Conservation (phyloP, 2,329 filamentous ascomycete genomes). For the Colletotrichum paranaense region DNA sequence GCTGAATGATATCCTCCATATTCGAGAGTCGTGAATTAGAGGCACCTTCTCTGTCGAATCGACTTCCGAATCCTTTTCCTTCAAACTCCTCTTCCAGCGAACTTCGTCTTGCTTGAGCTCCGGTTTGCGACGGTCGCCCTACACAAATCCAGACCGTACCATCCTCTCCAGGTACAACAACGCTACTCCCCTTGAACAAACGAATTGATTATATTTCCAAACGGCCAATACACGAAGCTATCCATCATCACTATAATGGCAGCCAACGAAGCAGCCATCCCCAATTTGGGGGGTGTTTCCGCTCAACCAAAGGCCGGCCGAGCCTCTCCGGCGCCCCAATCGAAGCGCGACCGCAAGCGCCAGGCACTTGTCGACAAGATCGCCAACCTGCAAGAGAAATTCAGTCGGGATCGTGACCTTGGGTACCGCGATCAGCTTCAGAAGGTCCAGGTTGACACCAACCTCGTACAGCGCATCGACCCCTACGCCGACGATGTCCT, state of each 20-base stretch:
- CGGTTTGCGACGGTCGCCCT: slow-evolving; percentile 23
- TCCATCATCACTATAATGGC: slow-evolving; percentile 46
- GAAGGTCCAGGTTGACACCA: slow-evolving; percentile 92
- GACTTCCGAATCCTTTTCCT: background rate
- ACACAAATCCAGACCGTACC: slow-evolving; percentile 8
- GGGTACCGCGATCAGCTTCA: slow-evolving; percentile 91
- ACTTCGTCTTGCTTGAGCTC: background rate
- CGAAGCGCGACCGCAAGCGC: slow-evolving; percentile 91
- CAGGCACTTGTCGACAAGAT: slow-evolving; percentile 85
- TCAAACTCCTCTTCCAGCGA: background rate
- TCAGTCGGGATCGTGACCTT: slow-evolving; percentile 82
- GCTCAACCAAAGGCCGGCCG: slow-evolving; percentile 44
- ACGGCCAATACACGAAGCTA: slow-evolving; percentile 10
- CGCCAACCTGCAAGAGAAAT: slow-evolving; percentile 78
- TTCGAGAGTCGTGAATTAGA: slow-evolving; percentile 18
- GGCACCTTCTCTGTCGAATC: background rate
- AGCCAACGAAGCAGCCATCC: slow-evolving; percentile 49
- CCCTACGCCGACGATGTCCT: slow-evolving; percentile 80
- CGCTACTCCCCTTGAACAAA: background rate
- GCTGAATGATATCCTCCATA: background rate
- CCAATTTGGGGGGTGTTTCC: slow-evolving; percentile 41
- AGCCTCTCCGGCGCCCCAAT: slow-evolving; percentile 60
- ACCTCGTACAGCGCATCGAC: slow-evolving; percentile 85
- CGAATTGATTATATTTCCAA: background rate
- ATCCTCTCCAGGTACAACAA: background rate